Evolutionary conservation across 805 yeast species (phyloP), one percentile per base, ranked within the genome.

Genomic region (Metschnikowia bowlesiae): DNA sequence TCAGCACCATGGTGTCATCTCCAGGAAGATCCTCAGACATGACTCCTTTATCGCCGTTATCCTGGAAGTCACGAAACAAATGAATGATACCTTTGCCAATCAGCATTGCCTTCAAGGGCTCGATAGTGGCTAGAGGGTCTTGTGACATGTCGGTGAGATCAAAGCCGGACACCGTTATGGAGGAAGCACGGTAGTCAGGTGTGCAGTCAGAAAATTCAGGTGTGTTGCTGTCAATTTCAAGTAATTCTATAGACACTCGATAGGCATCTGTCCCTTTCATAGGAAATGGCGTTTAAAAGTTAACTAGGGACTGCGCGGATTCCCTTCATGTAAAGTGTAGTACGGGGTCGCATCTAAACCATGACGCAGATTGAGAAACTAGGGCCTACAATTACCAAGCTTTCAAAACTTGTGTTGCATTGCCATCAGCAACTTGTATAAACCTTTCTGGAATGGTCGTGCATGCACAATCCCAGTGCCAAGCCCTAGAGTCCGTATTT

Each of bases 11-110:
- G 1, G 89, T 79, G 34, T 78, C 82, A 61, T 83, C 85, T 0
- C 82, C 82, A 10, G 55, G 58, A 28, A 51, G 55, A 2, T 53
- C 44, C 36, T 41, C 50, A 8, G 48, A 41, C 26, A 50, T 44
- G 9, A 30, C 16, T 6, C 48, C 34, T 6, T 11, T 18, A 2
- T 35, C 37, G 10, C 3, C 68, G 10, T 34, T 35, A 22, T 29
- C 46, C 18, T 52, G 56, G 22, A 76, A 75, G 47, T 83, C 83
- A 48, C 84, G 74, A 63, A 73, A 89, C 6, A 89, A 69, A 41
- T 87, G 73, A 7, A 89, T 81, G 6, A 85, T 82, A 0, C 96
- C 96, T 48, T 81, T 71, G 1, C 96, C 96, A 46, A 87, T 60
- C 58, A 81, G 77, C 50, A 75, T 75, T 4, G 92, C 92, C 56